Evolutionary conservation across 2,329 filamentous ascomycete species (phyloP).

Genomic region (Mariannaea sp.): DNA sequence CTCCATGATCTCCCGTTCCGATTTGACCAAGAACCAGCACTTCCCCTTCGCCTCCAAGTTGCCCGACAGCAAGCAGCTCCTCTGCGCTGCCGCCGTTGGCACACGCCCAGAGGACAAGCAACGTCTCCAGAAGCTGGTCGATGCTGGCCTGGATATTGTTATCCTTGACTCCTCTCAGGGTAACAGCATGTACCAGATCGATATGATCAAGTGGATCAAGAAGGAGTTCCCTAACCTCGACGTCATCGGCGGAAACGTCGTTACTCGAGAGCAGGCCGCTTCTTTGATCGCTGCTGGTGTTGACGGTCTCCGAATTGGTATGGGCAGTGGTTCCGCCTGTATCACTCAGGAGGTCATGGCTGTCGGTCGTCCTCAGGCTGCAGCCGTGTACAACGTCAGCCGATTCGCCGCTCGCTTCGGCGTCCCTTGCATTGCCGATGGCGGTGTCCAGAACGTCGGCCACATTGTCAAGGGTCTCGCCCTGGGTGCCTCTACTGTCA

Average conservation of each 20-base stretch:
- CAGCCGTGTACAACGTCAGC: constrained; percentile 87
- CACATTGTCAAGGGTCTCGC: constrained; percentile 99
- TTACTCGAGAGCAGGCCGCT: constrained; percentile 95
- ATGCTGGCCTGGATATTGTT: constrained; percentile 93
- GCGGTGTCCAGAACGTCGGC: constrained; percentile 96
- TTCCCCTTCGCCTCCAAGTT: constrained; percentile 97
- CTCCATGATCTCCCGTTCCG: constrained; percentile 90
- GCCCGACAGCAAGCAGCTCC: constrained; percentile 94
- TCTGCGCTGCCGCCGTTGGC: constrained; percentile 93
- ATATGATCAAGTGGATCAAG: constrained; percentile 98
- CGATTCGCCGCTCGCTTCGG: constrained; percentile 90
- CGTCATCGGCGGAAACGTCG: constrained; percentile 97
- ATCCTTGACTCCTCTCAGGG: constrained; percentile 96
- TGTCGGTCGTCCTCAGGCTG: constrained; percentile 93
- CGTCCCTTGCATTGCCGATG: constrained; percentile 96
- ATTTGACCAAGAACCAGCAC: constrained; percentile 98
- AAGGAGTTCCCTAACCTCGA: constrained; percentile 81
- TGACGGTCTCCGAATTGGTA: constrained; percentile 96
- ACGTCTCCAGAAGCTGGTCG: constrained; percentile 84
- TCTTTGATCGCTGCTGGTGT: constrained; percentile 89
- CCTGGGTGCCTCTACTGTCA: constrained; percentile 91
- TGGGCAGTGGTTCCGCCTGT: constrained; percentile 97
- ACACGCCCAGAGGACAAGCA: constrained; percentile 92
- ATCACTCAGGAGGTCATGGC: constrained; percentile 99
- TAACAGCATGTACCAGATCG: constrained; percentile 97